Percentiles rank a stretch among this genome's conserved stretches.
Evolutionary conservation across 257 asterid genomes (phyloP).

Genomic region (Ophiorrhiza pumila): DNA sequence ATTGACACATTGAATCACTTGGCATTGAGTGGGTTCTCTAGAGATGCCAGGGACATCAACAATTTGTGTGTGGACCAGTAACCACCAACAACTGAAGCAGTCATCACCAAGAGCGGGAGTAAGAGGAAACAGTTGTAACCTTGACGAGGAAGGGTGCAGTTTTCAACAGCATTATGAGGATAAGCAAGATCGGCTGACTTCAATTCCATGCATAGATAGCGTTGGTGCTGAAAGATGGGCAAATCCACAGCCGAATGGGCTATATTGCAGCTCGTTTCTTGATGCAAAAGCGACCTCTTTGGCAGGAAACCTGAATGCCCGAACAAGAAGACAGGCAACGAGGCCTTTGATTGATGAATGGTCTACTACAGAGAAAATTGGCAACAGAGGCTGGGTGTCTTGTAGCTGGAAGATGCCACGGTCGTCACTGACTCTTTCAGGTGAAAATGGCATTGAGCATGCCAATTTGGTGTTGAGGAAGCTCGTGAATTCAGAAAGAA

Average conservation of each 20-base stretch:
- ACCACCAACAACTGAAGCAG: constrained; percentile 37
- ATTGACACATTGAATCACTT: no score
- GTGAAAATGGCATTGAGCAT: constrained; percentile 23
- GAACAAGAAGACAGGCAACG: constrained; percentile 30
- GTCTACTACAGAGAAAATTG: constrained; percentile 23
- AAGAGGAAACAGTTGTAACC: constrained; percentile 10
- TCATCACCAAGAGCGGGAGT: constrained; percentile 24
- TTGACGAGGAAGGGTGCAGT: constrained; percentile 10
- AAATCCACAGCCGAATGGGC: constrained; percentile 8
- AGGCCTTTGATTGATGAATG: constrained; percentile 50
- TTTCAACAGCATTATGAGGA: constrained; percentile 25
- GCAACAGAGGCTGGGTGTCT: background rate
- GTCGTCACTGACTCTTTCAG: constrained; percentile 47
- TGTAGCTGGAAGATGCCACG: constrained; percentile 29
- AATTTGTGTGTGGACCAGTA: constrained; percentile 9
- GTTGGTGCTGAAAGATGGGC: constrained; percentile 2
- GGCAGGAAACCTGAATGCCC: constrained; percentile 4
- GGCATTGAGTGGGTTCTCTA: no score
- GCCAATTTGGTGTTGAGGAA: constrained; percentile 22
- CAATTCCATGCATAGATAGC: constrained; percentile 24
- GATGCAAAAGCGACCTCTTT: constrained; percentile 10
- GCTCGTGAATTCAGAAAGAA: constrained; percentile 21
- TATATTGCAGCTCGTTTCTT: constrained; percentile 5
- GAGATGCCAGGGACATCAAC: no score
- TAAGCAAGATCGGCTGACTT: constrained; percentile 16